Evolutionary conservation across 768 basidiomycete species (phyloP).

Genomic region (Mycena polygramma): DNA sequence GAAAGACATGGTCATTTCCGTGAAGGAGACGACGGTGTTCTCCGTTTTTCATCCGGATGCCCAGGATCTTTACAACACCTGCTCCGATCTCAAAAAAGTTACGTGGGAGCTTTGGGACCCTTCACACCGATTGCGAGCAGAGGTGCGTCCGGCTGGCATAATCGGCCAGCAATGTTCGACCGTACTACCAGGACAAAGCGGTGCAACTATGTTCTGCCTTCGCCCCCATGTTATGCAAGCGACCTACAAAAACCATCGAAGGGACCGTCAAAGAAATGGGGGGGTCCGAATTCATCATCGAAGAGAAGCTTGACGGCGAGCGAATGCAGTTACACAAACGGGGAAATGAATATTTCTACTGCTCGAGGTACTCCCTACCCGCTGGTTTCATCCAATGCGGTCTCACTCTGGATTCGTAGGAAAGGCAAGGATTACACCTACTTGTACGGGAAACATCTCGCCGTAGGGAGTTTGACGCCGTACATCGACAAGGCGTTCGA

Average conservation of each 20-base stretch:
- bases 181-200: conserved; percentile 76
- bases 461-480: conserved; percentile 89
- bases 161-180: neutral
- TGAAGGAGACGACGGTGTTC: conserved; percentile 95
- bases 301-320: conserved; percentile 98
- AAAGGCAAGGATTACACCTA: conserved; percentile 94
- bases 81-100: conserved; percentile 95
- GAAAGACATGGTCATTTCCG: conserved; percentile 90
- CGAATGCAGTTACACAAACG: conserved; percentile 95
- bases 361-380: conserved; percentile 74
- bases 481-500: conserved; percentile 85
- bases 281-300: conserved; percentile 84
- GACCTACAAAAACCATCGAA: conserved; percentile 84
- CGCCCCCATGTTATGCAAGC: conserved; percentile 95
- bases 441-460: conserved; percentile 89
- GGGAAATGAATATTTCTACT: conserved; percentile 92
- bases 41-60: conserved; percentile 95
- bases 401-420: conserved; percentile 52
- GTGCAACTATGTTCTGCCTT: conserved; percentile 89
- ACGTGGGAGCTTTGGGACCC: conserved; percentile 91
- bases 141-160: conserved; percentile 52
- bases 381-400: conserved; percentile 20
- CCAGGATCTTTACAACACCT: conserved; percentile 94
- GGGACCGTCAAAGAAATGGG: conserved; percentile 90
- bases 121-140: conserved; percentile 69